Evolutionary conservation across 169 alveolate genomes (phyloP), one percentile per base, ranked within the genome.

Genomic region (Cryptosporidium felis): DNA sequence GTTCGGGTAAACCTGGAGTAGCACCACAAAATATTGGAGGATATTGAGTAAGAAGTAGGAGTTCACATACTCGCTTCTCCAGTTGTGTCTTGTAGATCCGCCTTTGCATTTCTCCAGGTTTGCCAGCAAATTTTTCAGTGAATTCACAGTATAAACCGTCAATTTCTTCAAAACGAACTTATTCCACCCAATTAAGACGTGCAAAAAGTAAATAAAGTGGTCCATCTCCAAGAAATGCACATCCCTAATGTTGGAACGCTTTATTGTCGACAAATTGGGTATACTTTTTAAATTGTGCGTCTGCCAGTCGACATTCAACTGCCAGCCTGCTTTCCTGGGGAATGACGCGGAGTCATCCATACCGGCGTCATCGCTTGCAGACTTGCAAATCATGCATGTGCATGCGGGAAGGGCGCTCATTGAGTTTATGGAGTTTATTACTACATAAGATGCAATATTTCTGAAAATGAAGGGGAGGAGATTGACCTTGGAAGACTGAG

Each of bases 31-130:
- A 16, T 53, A 74, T n/a, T 74, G 85, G 2, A 74, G 36, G 16
- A 74, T 53, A 36, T 74, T 74, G 34, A 74, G 21, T 32, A 74
- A 30, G 21, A 74, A 74, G 44, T 74, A 74, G 26, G 85, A 74
- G 41, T 74, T 74, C 38, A 74, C 67, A 5, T 74, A 74, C n/a
- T 74, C 67, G 41, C 67, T 53, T 16, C 74, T 74, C 85, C 85
- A 74, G 41, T 74, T 49, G 21, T 49, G 65, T 10, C 32, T 56
- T 5, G 16, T 21, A 5, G 41, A 30, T 21, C 56, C 56, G 18
- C 82, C 62, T 23, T 53, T 74, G 65, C n/a, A 56, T 36, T 36
- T 56, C 23, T 56, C 67, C 32, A 53, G 56, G n/a, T 38, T 56
- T 21, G 46, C 67, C 23, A 74, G 61, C n/a, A 74, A 18, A 16